Evolutionary conservation across 106 monocot genomes (phyloP).

Genomic region (Dendrobium chrysotoxum): DNA sequence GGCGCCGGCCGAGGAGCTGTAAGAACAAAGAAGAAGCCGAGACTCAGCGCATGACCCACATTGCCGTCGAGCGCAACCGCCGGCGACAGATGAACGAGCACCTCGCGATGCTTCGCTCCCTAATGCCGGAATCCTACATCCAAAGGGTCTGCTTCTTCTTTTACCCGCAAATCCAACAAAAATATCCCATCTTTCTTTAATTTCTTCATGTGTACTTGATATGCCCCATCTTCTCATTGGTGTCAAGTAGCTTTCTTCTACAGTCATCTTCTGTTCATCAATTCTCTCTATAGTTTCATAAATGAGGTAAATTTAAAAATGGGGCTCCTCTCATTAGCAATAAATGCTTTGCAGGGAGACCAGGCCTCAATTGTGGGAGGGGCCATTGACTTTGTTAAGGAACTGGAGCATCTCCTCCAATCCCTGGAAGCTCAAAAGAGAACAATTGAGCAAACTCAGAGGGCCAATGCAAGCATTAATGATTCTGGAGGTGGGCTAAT

Average conservation of each 20-base stretch:
- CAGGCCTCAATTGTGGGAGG: constrained; percentile 97
- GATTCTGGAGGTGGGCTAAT: too few species aligned
- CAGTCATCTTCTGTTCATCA: not conserved
- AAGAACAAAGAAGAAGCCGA: constrained; percentile 93
- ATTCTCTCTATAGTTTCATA: not conserved
- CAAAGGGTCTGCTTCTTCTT: constrained; percentile 47
- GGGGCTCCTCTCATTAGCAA: not conserved
- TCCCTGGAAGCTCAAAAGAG: constrained; percentile 78
- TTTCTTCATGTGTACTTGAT: not conserved
- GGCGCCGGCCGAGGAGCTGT: constrained; percentile 56
- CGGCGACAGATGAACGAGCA: constrained; percentile 96
- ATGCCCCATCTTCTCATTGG: not conserved
- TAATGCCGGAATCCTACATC: constrained; percentile 90
- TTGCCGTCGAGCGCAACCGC: constrained; percentile 96
- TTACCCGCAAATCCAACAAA: not conserved
- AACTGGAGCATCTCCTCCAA: constrained; percentile 86
- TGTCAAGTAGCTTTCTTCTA: not conserved
- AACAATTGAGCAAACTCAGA: constrained; percentile 27
- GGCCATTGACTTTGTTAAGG: constrained; percentile 95
- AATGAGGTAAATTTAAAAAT: constrained; percentile 9
- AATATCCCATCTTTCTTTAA: not conserved
- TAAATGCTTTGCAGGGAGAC: constrained; percentile 52
- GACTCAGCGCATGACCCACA: constrained; percentile 96
- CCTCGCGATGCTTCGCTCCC: constrained; percentile 71
- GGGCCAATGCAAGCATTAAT: not conserved